These are phyloP conservation scores for Candida ponderosae DNA, from an alignment of 805 yeast species.

Conservation along the genomic window DNA sequence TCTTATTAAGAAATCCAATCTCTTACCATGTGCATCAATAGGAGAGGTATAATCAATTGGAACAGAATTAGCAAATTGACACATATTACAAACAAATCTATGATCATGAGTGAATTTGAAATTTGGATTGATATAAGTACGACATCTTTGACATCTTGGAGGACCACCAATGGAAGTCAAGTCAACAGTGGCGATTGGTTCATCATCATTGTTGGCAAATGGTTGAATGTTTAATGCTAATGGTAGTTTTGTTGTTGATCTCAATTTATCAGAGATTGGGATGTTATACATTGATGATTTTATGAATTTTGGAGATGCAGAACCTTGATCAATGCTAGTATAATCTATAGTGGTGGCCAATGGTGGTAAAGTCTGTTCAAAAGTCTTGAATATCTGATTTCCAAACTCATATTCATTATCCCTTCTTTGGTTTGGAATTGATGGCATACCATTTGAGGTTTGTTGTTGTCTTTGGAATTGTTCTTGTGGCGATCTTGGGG, in stretches of 20 bases:
- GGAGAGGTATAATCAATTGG: slow-evolving; percentile 62
- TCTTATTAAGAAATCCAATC: slow-evolving; percentile 54
- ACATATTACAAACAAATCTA: slow-evolving; percentile 75
- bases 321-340: slow-evolving; percentile 72
- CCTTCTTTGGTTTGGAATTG: slow-evolving; percentile 13
- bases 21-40: slow-evolving; percentile 49
- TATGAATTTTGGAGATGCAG: slow-evolving; percentile 72
- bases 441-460: neutral
- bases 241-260: slow-evolving; percentile 69
- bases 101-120: slow-evolving; percentile 58
- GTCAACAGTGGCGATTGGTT: slow-evolving; percentile 61
- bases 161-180: slow-evolving; percentile 54
- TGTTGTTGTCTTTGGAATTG: slow-evolving; percentile 1
- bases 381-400: slow-evolving; percentile 51
- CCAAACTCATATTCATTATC: slow-evolving; percentile 12
- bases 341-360: slow-evolving; percentile 61
- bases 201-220: slow-evolving; percentile 55
- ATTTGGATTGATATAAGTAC: slow-evolving; percentile 82
- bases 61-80: slow-evolving; percentile 65
- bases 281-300: slow-evolving; percentile 75
- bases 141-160: slow-evolving; percentile 85
- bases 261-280: slow-evolving; percentile 65
- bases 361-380: slow-evolving; percentile 78
- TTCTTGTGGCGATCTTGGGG: neutral
- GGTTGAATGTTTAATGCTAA: slow-evolving; percentile 78